Percentiles rank a stretch among this genome's conserved stretches.
Conservation (phyloP, 139 green algal species). For the Dunaliella sp. region DNA sequence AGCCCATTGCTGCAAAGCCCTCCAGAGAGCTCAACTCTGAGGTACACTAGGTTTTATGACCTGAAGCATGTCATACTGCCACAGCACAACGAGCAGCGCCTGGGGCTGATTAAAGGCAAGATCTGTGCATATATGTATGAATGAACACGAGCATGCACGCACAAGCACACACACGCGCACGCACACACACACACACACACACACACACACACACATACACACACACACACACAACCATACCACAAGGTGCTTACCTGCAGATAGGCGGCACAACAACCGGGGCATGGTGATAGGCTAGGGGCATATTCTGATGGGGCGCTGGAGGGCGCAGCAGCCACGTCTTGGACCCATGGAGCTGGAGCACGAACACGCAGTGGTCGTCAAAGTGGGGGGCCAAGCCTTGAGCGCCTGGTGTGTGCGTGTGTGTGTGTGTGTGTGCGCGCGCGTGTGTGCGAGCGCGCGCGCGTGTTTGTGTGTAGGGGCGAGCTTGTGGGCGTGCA, state of each 20-base stretch:
- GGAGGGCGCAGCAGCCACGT: constrained; percentile 33
- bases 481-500: too few relatives aligned
- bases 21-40: too few relatives aligned
- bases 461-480: not conserved
- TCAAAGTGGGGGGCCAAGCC: constrained; percentile 42
- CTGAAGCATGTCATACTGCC: too few relatives aligned
- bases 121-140: too few relatives aligned
- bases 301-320: constrained; percentile 7
- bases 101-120: too few relatives aligned
- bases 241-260: not conserved
- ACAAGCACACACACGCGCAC: too few relatives aligned
- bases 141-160: too few relatives aligned
- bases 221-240: not conserved
- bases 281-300: constrained; percentile 22
- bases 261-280: not conserved
- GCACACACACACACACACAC: too few relatives aligned
- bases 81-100: too few relatives aligned
- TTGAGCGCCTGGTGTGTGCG: constrained; percentile 6
- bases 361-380: constrained; percentile 43
- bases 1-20: too few relatives aligned
- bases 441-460: not conserved
- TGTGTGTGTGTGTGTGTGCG: not conserved
- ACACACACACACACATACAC: too few relatives aligned
- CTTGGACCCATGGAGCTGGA: constrained; percentile 40
- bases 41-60: too few relatives aligned